phyloP scores from a whole-genome alignment of 495 filamentous ascomycete genomes.

The Hypoxylon lienhwacheense region DNA sequence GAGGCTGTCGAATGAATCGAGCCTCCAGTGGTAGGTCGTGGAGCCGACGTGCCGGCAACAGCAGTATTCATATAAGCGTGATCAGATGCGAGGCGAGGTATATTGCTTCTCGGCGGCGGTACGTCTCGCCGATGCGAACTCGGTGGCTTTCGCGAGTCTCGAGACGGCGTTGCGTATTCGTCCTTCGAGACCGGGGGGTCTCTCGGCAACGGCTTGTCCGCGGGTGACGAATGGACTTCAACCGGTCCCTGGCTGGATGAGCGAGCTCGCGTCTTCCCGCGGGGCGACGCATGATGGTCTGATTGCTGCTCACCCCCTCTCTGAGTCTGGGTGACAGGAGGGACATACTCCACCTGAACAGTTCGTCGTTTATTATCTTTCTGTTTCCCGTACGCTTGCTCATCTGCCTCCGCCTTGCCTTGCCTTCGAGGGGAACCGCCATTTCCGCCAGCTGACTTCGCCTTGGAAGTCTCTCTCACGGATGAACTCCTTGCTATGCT shows the following conservation, averaged over 20 bases:
- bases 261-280: constrained; percentile 55
- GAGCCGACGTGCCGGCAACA: constrained; percentile 48
- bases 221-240: constrained; percentile 45
- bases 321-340: constrained; percentile 80
- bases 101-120: constrained; percentile 57
- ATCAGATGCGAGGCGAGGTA: constrained; percentile 52
- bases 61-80: constrained; percentile 49
- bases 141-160: constrained; percentile 47
- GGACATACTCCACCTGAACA: constrained; percentile 97
- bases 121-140: constrained; percentile 51
- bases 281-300: constrained; percentile 27
- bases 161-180: constrained; percentile 45
- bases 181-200: constrained; percentile 53
- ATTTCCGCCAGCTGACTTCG: constrained; percentile 56
- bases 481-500: constrained; percentile 80
- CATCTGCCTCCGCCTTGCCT: constrained; percentile 72
- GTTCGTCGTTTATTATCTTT: constrained; percentile 90
- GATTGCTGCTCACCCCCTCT: constrained; percentile 49
- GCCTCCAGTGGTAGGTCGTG: constrained; percentile 77
- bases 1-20: constrained; percentile 72
- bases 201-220: constrained; percentile 57
- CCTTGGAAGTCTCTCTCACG: constrained; percentile 82
- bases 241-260: constrained; percentile 53
- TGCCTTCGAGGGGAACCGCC: constrained; percentile 74
- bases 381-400: constrained; percentile 59